Conservation (phyloP, 2,329 filamentous ascomycete species). For the Bisporella sp. region DNA sequence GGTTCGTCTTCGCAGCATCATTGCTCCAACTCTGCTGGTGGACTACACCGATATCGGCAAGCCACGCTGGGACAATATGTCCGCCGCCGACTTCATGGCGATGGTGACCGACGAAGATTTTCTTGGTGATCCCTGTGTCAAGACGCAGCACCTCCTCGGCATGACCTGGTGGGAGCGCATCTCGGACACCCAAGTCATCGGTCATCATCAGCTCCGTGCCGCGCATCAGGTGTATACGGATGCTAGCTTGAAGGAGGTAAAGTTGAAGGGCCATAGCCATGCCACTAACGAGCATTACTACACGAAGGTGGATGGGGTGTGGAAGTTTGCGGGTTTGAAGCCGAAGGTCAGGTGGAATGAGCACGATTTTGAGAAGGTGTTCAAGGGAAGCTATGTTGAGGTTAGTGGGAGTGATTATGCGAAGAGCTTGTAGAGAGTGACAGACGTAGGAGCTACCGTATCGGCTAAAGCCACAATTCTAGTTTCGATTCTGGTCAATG, state of each 20-base stretch:
- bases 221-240: constrained; percentile 17
- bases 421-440: too few relatives aligned
- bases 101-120: constrained; percentile 52
- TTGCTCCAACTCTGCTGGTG: constrained; percentile 19
- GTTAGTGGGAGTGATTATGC: not conserved
- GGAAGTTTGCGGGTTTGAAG: constrained; percentile 25
- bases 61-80: constrained; percentile 54
- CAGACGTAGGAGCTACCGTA: too few relatives aligned
- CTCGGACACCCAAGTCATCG: constrained; percentile 50
- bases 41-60: constrained; percentile 64
- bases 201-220: constrained; percentile 29
- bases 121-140: constrained; percentile 53
- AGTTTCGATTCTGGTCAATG: too few relatives aligned
- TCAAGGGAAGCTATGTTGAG: constrained; percentile 13
- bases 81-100: constrained; percentile 51
- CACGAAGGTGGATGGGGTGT: constrained; percentile 19
- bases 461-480: too few relatives aligned
- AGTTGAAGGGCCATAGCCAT: constrained; percentile 19
- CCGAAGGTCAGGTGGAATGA: constrained; percentile 23
- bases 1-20: constrained; percentile 16
- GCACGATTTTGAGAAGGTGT: constrained; percentile 22
- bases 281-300: constrained; percentile 24
- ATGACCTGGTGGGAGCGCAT: constrained; percentile 50
- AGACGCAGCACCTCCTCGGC: constrained; percentile 60
- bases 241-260: constrained; percentile 12